Evolutionary conservation across 202 grass and related monocot genomes (phyloP).

Genomic region (Digitaria exilis): DNA sequence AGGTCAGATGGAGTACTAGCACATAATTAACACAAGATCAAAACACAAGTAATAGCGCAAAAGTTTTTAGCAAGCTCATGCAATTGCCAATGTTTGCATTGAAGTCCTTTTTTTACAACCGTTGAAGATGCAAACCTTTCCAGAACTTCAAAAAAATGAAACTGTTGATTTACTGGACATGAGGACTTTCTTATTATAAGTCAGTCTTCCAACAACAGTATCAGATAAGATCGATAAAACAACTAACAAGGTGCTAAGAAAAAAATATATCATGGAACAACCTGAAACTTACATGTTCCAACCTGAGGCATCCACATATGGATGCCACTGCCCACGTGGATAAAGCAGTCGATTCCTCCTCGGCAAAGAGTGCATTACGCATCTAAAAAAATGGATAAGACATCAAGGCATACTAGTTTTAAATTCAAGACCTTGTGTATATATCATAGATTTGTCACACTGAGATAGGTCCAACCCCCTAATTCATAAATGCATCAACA

Average conservation of each 20-base stretch:
- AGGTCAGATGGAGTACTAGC: background rate
- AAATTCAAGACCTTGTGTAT: background rate
- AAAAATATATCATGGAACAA: slow-evolving; percentile 18
- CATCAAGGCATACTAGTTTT: slow-evolving; percentile 25
- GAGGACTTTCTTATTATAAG: slow-evolving; percentile 10
- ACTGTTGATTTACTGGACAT: background rate
- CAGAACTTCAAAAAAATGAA: background rate
- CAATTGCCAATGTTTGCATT: background rate
- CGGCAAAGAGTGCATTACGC: slow-evolving; percentile 76
- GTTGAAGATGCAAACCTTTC: background rate
- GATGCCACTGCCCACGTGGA: slow-evolving; percentile 94
- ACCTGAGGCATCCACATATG: slow-evolving; percentile 90
- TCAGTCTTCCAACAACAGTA: background rate
- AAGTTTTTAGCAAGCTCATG: background rate
- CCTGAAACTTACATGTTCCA: slow-evolving; percentile 79
- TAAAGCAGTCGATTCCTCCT: slow-evolving; percentile 98
- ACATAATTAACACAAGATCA: background rate
- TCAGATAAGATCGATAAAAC: background rate
- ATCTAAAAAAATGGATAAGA: slow-evolving; percentile 58
- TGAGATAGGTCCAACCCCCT: background rate
- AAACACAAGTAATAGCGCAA: background rate
- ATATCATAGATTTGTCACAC: slow-evolving; percentile 7
- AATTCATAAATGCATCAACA: slow-evolving; percentile 6
- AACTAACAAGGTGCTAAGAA: slow-evolving; percentile 21
- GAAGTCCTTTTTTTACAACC: too few species aligned